A percentile compares a stretch with the other conserved stretches of the same genome.
Conservation (phyloP, 1,139 yeast species). For the Scheffersomyces segobiensis region DNA sequence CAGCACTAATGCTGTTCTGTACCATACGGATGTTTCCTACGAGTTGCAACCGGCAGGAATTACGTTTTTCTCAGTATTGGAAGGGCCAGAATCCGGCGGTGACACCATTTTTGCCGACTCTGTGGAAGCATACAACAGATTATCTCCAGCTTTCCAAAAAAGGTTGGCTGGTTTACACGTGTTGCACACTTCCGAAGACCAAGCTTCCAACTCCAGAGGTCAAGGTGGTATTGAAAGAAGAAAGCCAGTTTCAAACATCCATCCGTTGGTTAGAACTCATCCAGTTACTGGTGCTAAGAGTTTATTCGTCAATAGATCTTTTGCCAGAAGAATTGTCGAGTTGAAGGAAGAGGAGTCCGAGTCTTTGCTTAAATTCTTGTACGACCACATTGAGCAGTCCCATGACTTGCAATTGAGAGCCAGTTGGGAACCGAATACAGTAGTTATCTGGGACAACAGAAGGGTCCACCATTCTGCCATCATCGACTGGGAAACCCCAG, state of each 20-base stretch:
- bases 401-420: slow-evolving; percentile 60
- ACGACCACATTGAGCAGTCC: slow-evolving; percentile 27
- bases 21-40: slow-evolving; percentile 17
- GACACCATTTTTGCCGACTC: slow-evolving; percentile 35
- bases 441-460: slow-evolving; percentile 28
- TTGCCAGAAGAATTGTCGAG: slow-evolving; percentile 26
- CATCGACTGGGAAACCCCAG: slow-evolving; percentile 23
- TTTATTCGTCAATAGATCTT: slow-evolving; percentile 25
- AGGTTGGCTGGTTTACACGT: slow-evolving; percentile 27
- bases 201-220: slow-evolving; percentile 18
- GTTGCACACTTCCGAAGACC: slow-evolving; percentile 26
- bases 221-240: slow-evolving; percentile 27
- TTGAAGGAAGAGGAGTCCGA: slow-evolving; percentile 30
- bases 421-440: slow-evolving; percentile 50
- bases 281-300: slow-evolving; percentile 28
- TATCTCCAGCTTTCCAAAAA: slow-evolving; percentile 27
- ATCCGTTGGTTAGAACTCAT: slow-evolving; percentile 27
- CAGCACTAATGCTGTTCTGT: slow-evolving; percentile 12
- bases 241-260: slow-evolving; percentile 27
- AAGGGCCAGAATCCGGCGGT: slow-evolving; percentile 17
- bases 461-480: slow-evolving; percentile 23
- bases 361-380: slow-evolving; percentile 23
- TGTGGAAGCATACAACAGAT: slow-evolving; percentile 30
- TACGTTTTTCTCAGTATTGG: slow-evolving; percentile 16
- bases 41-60: slow-evolving; percentile 18